Base-by-base conservation (phyloP, 2,329 filamentous ascomycete species). In the Microcyclosporella mali region DNA sequence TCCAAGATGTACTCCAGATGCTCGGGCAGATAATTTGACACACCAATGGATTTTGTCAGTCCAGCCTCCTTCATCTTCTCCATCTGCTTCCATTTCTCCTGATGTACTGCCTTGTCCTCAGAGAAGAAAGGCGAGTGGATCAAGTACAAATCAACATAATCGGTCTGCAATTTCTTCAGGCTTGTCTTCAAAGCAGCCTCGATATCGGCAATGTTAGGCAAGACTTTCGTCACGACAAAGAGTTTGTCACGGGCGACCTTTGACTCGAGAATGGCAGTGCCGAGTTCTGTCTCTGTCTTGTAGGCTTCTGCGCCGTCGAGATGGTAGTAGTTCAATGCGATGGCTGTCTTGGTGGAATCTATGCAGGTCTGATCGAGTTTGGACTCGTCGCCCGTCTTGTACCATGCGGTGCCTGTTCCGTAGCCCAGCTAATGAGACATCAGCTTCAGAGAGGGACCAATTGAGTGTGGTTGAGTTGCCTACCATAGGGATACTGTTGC, bases 261-360 rank as follows among this genome's bases (percentile, higher is more conserved):
- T 33, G 63, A 62, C 34, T 63, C 47, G 49, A 62, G 62, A 58
- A 74, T 73, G 16, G 66, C 71, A 7, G 59, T 63, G 9, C 71
- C 71, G 12, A 74, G 65, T 54, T 74, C 71, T 3, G 64, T 60
- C 53, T 74, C 71, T 2, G 70, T 74, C 50, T 72, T 71, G 63
- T 74, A 74, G 46, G 72, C 66, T 69, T 89, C 81, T 15, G 85
- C 85, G 33, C 84, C 79, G 61, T 90, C 85, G 2, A 89, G 71
- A 57, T 89, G 84, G 45, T 73, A 72, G 62, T 81, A 88, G 17
- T 82, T 84, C n/a, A 78, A 64, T 41, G 77, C 74, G 55, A 88
- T 82, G 25, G 85, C 84, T 50, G 67, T 73, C 43, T 82, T 75
- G 33, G 74, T 68, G 1, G 67, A 64, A 39, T 81, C 75, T 11